Evolutionary conservation across 2,329 filamentous ascomycete genomes (phyloP), one percentile per base, ranked within the genome.

Genomic region (Xylaria arbuscula): DNA sequence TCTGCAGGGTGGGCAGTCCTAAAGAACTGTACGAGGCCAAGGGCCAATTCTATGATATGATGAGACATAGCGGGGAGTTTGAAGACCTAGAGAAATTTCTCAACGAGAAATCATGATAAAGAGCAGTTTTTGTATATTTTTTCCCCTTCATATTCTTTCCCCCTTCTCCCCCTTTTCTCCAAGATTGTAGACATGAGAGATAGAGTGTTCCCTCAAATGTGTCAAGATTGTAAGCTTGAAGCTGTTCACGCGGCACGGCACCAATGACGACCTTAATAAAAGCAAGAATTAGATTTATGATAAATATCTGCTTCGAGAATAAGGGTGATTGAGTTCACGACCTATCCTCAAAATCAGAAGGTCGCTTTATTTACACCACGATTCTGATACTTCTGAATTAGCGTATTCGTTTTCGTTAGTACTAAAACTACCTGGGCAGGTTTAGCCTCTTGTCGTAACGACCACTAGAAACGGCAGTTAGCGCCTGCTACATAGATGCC

Each of bases 11-110:
- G 19, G 86, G 85, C 8, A 81, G 81, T 19, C 86, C 85, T 2
- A 79, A 75, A 48, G 81, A 85, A 58, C 75, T 87, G 47, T 86
- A 84, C 67, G 73, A 80, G 48, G 76, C 78, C 3, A 78, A 79
- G 62, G 83, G 84, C 0, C 78, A 81, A 40, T 87, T 88, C 72
- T 85, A 84, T 67, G 84, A 86, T 48, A 87, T 88, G 86, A 82
- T 87, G 40, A 82, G 81, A 71, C 85, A 87, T 66, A 87, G 85
- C 64, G 85, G 85, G 0, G 85, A 87, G 76, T 81, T 84, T 74
- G 82, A 82, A 13, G 83, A 85, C 51, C 69, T 86, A 28, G 78
- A 82, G 67, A 73, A 70, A 19, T 68, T 83, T 22, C 68, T 69
- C 10, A 56, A 55, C 1, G 50, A 38, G 54, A 38, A 55, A 42